Evolutionary conservation across 208 protist genomes (phyloP), one percentile per base, ranked within the genome.

Genomic region (Crithidia fasciculata): DNA sequence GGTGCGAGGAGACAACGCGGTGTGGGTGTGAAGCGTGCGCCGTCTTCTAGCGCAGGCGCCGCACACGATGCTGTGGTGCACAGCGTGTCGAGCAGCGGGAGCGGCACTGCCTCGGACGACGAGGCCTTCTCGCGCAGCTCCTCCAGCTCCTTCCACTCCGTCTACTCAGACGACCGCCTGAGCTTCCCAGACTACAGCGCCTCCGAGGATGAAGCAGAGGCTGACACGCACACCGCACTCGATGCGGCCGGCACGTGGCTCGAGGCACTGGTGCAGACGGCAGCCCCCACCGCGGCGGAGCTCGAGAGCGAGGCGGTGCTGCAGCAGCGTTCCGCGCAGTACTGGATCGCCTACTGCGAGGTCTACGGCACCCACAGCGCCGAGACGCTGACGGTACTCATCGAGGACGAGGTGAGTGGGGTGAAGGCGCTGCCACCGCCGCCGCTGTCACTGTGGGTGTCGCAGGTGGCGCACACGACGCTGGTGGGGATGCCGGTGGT

Each of bases 261-360:
- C 3, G 74, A 80, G 49, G 74, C 65, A 8, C 68, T 80, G 53
- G 62, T 66, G n/a, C 58, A 63, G 49, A 50, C 52, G 13, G 47
- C 37, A 13, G 54, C 55, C 3, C 74, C 74, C 9, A 74, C 74
- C 0, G 74, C 74, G 10, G 74, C 69, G 49, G 68, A 80, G 68
- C n/a, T 80, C 62, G 74, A 80, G 69, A 65, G 68, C 6, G 74
- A 80, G 74, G 78, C 78, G 44, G 71, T 74, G 72, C 72, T 86
- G 57, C 78, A 80, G 61, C 78, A 84, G 69, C 84, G 84, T 6
- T 80, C 79, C 0, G 74, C 74, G 15, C 70, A 84, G 63, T 95
- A 92, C 69, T 95, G 87, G 87, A 76, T 87, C 13, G 86, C 88
- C 4, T 86, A 87, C 76, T 91, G 86, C 69, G 80, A 89, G 57